Evolutionary conservation across 2,329 filamentous ascomycete genomes (phyloP).

Genomic region (Fusarium succisae): DNA sequence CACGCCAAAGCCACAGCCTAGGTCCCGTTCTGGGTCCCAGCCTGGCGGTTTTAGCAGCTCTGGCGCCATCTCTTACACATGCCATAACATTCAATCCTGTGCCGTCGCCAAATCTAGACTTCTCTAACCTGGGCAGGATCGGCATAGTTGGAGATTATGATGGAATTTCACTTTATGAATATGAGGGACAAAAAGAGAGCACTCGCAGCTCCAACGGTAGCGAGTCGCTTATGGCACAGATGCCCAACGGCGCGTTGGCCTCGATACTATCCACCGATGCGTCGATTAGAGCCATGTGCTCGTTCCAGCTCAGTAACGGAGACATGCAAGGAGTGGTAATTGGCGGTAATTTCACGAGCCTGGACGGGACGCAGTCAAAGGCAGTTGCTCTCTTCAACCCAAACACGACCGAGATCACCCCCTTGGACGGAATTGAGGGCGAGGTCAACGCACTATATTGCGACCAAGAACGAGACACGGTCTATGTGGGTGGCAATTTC

Average conservation of each 20-base stretch:
- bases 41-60: conserved; percentile 53
- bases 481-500: conserved; percentile 93
- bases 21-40: conserved; percentile 38
- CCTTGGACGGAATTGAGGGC: conserved; percentile 84
- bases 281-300: conserved; percentile 88
- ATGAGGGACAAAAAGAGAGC: conserved; percentile 78
- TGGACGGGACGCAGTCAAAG: conserved; percentile 78
- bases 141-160: conserved; percentile 90
- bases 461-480: conserved; percentile 77
- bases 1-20: conserved; percentile 49
- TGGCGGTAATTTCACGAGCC: conserved; percentile 94
- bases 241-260: conserved; percentile 86
- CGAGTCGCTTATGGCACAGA: conserved; percentile 79
- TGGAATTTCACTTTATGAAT: conserved; percentile 90
- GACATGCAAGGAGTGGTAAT: conserved; percentile 79
- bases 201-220: conserved; percentile 77
- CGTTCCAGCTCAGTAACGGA: conserved; percentile 74
- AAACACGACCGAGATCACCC: conserved; percentile 72
- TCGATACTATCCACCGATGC: conserved; percentile 81
- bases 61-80: conserved; percentile 54
- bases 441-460: conserved; percentile 85
- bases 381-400: conserved; percentile 86
- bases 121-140: conserved; percentile 81
- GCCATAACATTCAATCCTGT: conserved; percentile 69
- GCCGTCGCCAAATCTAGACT: conserved; percentile 78